Evolutionary conservation across 176 grass and related monocot species (phyloP).

Genomic region (Tuctoria greenei): DNA sequence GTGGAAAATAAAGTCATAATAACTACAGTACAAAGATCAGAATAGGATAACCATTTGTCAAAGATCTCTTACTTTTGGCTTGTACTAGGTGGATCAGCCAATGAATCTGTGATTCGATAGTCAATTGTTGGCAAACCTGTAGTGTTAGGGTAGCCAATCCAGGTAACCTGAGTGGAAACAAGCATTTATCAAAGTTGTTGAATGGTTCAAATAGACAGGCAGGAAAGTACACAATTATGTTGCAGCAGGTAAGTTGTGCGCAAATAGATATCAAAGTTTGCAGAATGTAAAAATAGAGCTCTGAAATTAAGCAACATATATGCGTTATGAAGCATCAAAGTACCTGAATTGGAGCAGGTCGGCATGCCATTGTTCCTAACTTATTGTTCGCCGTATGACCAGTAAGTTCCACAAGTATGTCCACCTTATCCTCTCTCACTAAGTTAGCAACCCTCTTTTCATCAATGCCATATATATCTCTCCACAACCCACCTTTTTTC

Average conservation of each 20-base stretch:
- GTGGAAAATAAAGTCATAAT: slow-evolving; percentile 7
- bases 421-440: slow-evolving; percentile 95
- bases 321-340: slow-evolving; percentile 4
- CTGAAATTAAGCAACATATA: slow-evolving; percentile 29
- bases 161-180: slow-evolving; percentile 67
- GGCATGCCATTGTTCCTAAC: slow-evolving; percentile 89
- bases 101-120: slow-evolving; percentile 85
- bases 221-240: background rate
- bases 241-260: background rate
- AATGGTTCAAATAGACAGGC: background rate
- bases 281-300: slow-evolving; percentile 9
- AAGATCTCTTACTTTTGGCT: slow-evolving; percentile 69
- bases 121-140: slow-evolving; percentile 98
- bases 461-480: slow-evolving; percentile 94
- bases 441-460: slow-evolving; percentile 88
- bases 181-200: background rate
- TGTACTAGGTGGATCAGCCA: slow-evolving; percentile 73
- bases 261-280: background rate
- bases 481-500: slow-evolving; percentile 92
- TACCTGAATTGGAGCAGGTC: slow-evolving; percentile 96
- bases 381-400: slow-evolving; percentile 99
- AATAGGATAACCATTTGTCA: background rate
- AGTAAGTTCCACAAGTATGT: slow-evolving; percentile 98
- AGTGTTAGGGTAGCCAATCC: slow-evolving; percentile 99
- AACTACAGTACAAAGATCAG: background rate